Base-by-base conservation (phyloP, 179 eudicot genomes). In the Spergularia azorica region DNA sequence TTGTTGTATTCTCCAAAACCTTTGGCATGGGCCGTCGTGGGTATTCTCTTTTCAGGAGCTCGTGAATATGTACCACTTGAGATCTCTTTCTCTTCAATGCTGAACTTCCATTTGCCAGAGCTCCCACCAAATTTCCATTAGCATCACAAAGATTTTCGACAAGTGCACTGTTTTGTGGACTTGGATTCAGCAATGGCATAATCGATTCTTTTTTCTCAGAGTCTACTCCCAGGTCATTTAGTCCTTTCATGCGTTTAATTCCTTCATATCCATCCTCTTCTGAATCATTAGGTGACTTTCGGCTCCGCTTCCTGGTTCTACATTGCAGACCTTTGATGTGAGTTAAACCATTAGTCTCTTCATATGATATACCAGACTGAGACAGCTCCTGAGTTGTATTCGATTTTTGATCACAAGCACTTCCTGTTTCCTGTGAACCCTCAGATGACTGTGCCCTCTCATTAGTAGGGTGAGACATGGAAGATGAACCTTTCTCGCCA, bases 181-280 rank as follows among this genome's bases (percentile, higher is more conserved):
- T 80, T 36, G 72, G 62, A 74, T 86, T 83, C 12, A 79, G 59
- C 63, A 82, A 74, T 17, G 78, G 83, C 72, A 77, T 57, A 16
- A 79, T 61, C 57, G 38, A 67, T 16, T 62, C 56, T 74, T 77
- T 86, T 55, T 68, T 77, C 20, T 68, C 76, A 9, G 83, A 80
- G 21, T 72, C 80, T n/a, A 79, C 71, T 14, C 95, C 89, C 52
- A 95, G 73, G 76, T 95, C 97, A 82, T 89, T 88, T 16, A 95
- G 90, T 68, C 97, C 97, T 85, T 81, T 88, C 95, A 95, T 95
- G 20, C 97, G 92, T 84, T 90, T 95, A 16, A 77, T 80, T 76
- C 97, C 92, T 83, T 91, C 97, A 26, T 77, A 84, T 63, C 95
- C 97, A 73, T 95, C 99, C 80, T 95, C 97, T 65, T 95, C 99